Base-by-base conservation (phyloP, 306 rosid genomes). In the Hippophae gyantsensis region DNA sequence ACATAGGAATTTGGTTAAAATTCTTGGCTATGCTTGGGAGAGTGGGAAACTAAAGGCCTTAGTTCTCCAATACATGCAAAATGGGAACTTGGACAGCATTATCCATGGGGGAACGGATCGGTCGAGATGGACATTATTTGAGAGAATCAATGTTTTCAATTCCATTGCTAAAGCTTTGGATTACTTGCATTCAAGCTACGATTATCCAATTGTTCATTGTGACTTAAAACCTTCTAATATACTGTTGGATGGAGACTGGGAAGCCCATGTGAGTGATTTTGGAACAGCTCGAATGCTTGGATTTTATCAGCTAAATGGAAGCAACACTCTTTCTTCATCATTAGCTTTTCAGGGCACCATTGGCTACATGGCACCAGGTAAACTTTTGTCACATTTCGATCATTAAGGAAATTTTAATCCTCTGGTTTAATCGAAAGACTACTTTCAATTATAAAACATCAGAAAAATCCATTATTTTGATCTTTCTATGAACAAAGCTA, bases 331-430 rank as follows among this genome's bases (percentile, higher is more conserved):
- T 63, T 81, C 89, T 62, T 75, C 93, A 43, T 68, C 97, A 58
- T 58, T 76, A 54, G 89, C 74, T 63, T 80, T 89, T 42, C 73
- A 74, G 62, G 97, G 95, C 78, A 89, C 95, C 10, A 62, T 89
- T 48, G 97, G 97, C 60, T 89, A 84, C 77, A 51, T 86, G 71
- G 95, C 97, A 54, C 95, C 97, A 84, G 97, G 97, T 86, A 82
- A 51, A 57, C 14, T 11, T 48, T 61, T 10, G 50, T 7, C 50
- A 18, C 52, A 32, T 32, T 32, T 2, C 38, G 5, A 0, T 18
- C 23, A 18, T 32, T 32, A 32, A 32, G 4, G 38, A 2, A 32
- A 32, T 32, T 32, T 32, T 32, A 2, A 32, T 32, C 38, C 38
- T 32, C 38, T 32, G 38, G 23, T 18, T 18, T 18, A 18, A 18